Base-by-base conservation (phyloP, 108 stramenopile genomes). In the Aurantiochytrium sp. region DNA sequence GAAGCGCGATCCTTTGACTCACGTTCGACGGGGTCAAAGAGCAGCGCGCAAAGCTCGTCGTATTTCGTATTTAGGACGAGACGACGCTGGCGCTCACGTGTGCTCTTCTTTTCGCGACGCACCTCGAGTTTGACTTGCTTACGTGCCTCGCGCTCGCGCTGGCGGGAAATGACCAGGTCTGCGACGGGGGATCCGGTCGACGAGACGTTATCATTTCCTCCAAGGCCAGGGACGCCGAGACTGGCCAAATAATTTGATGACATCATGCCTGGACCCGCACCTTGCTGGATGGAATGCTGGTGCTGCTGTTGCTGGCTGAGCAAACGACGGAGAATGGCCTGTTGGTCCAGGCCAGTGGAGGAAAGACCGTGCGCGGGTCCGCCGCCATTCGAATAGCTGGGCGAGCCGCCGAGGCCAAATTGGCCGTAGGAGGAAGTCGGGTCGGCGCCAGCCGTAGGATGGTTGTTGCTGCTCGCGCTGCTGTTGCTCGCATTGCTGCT, bases 1-100 rank as follows among this genome's bases (percentile, higher is more conserved):
- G 73, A 83, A 5, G 73, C 73, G 25, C 73, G 73, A 21, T 83
- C 73, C 73, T 83, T 83, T 8, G 73, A 51, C 73, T 83, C 73
- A 23, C 73, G 44, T 43, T 83, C 73, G 23, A 51, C 73, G 10
- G 44, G 47, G n/a, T 45, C 49, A 21, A 83, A 83, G 47, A 83
- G 73, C 8, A 83, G 73, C 8, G 73, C 49, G 49, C 47, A 45
- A 5, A 83, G 49, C 23, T 83, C 73, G 25, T 83, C 73, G 49
- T 83, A 83, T 43, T 51, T 83, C 18, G 73, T 83, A 21, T 83
- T 83, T 5, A 83, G 73, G 49, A 83, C 73, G 49, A 83, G 21
- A 16, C 73, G 73, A 5, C 73, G 44, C 49, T 83, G 73, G 23
- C 73, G 44, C 49, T 83, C 73, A 21, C 73, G 73, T 10, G 16